These are phyloP conservation scores for Vitis labrusca DNA, from an alignment of 164 flowering plant species.

Conservation along the genomic window DNA sequence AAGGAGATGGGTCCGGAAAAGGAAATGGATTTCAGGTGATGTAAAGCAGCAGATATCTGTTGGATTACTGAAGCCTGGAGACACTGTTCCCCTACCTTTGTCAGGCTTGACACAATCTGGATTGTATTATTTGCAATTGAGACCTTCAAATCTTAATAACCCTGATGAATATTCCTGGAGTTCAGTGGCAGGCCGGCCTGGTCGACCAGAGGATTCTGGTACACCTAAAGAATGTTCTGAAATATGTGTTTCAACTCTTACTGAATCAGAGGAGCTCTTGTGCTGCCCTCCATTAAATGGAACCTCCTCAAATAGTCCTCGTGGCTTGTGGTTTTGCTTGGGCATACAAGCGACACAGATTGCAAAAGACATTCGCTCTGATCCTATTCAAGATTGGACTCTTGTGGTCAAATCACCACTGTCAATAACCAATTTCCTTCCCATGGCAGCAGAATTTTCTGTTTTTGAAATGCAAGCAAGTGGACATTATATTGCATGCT, in stretches of 20 bases:
- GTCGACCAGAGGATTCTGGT: conserved; percentile 24
- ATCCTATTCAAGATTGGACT: conserved; percentile 89
- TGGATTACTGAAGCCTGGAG: conserved; percentile 77
- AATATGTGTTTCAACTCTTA: conserved; percentile 64
- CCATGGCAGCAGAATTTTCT: conserved; percentile 73
- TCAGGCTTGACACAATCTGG: conserved; percentile 51
- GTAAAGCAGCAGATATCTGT: conserved; percentile 41
- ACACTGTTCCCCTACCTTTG: conserved; percentile 69
- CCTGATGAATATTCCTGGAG: conserved; percentile 76
- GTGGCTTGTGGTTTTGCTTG: conserved; percentile 74
- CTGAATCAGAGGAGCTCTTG: conserved; percentile 68
- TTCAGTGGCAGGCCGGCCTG: conserved; percentile 45
- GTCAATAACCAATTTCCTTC: conserved; percentile 72
- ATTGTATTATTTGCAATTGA: conserved; percentile 48
- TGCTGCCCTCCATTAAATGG: conserved; percentile 55
- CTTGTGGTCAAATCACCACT: conserved; percentile 73
- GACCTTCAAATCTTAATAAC: conserved; percentile 42
- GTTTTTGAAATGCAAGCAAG: conserved; percentile 67
- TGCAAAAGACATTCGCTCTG: conserved; percentile 76
- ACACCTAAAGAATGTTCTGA: conserved; percentile 35
- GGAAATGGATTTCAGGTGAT: conserved; percentile 33
- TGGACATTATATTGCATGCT: conserved; percentile 61
- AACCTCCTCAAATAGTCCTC: conserved; percentile 53
- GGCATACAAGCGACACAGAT: conserved; percentile 74
- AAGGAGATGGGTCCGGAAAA: conserved; percentile 80